Evolutionary conservation across 164 flowering plant species (phyloP).

Genomic region (Akebia trifoliata): DNA sequence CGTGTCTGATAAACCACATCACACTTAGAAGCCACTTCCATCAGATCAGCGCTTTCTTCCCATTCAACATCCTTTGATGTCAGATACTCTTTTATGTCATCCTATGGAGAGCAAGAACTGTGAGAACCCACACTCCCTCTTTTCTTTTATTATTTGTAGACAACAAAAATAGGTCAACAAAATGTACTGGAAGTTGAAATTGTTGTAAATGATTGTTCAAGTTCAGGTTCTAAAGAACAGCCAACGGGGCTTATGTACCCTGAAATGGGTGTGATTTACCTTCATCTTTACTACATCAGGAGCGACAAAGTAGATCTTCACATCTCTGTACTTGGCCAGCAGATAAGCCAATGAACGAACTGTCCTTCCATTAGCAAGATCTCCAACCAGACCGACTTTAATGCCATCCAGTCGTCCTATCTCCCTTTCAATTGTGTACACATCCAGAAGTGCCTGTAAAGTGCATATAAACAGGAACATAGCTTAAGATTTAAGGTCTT

Average conservation of each 20-base stretch:
- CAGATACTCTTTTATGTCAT: slow-evolving; percentile 87
- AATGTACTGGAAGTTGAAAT: background rate
- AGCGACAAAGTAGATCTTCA: slow-evolving; percentile 86
- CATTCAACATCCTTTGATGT: slow-evolving; percentile 71
- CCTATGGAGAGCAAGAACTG: slow-evolving; percentile 33
- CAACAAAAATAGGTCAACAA: background rate
- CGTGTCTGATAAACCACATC: slow-evolving; percentile 99
- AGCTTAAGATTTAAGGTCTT: background rate
- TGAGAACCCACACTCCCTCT: background rate
- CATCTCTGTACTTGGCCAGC: slow-evolving; percentile 74
- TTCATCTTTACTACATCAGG: slow-evolving; percentile 96
- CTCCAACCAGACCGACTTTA: slow-evolving; percentile 90
- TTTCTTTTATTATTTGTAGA: background rate
- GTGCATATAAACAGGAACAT: background rate
- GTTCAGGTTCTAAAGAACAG: background rate
- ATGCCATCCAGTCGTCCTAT: slow-evolving; percentile 87
- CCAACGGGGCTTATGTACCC: background rate
- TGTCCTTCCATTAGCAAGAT: slow-evolving; percentile 98
- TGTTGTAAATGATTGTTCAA: background rate
- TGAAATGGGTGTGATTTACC: slow-evolving; percentile 35
- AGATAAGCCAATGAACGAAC: slow-evolving; percentile 93
- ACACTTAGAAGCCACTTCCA: slow-evolving; percentile 89
- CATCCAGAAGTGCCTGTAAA: slow-evolving; percentile 87
- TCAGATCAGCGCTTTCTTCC: slow-evolving; percentile 86
- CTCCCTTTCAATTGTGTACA: slow-evolving; percentile 91